Evolutionary conservation across 192 early-diverging fungal genomes (phyloP), one percentile per base, ranked within the genome.

Genomic region (Rhizophagus clarus): DNA sequence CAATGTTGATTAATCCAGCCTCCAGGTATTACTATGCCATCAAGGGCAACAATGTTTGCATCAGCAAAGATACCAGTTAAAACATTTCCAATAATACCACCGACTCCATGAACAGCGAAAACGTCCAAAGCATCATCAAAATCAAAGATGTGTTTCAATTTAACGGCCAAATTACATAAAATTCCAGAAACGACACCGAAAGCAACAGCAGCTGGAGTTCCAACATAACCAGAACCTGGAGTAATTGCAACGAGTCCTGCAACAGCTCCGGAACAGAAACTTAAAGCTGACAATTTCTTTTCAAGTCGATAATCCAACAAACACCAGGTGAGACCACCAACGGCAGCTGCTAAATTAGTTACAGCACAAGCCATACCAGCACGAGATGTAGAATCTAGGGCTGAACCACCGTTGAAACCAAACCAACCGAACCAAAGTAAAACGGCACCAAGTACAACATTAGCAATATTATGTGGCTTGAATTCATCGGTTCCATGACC

Each of bases 361-460:
- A 94, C 94, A 28, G 94, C 81, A 34, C 87, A 90, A 31, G 97
- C 96, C 91, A 95, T 93, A 40, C 89, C 95, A 60, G 96, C 96
- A 74, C 97, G 94, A 40, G 93, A 80, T 71, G 94, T 97, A 31
- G 94, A 93, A 6, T 90, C 89, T 47, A 93, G 84, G 31, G 93
- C 93, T 40, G 94, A 95, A 66, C 97, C 97, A 61, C 92, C 96
- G 84, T 99, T 98, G 88, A 99, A 99, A 0, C 95, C 96, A 69
- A 95, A 94, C 97, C 97, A 98, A 66, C 97, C 96, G 72, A 97
- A 96, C 96, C 96, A 97, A 68, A 98, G 88, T 63, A 98, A 89
- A 60, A 90, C 91, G 26, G 94, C 93, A 20, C 96, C 97, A 61
- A 98, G 88, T 74, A 96, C 94, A 37, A 99, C 96, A 85, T 95